phyloP scores from a whole-genome alignment of 2,329 filamentous ascomycete genomes.

The Rhytidhysteron rufulum region DNA sequence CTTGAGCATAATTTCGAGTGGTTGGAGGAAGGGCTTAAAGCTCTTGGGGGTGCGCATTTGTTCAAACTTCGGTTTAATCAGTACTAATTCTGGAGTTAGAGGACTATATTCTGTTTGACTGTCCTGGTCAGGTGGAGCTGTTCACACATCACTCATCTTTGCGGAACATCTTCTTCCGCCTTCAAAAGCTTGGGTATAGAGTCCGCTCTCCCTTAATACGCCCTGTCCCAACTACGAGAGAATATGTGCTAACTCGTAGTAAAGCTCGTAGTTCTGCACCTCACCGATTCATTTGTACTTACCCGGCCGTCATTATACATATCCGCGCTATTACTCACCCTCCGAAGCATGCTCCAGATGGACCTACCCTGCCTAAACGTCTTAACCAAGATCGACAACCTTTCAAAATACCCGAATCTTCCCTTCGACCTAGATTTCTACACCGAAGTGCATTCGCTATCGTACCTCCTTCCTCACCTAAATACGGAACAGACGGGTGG shows the following conservation, averaged over 20 bases:
- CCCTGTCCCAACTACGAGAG: too few species aligned
- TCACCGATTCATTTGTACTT: conserved; percentile 90
- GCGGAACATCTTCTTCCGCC: conserved; percentile 83
- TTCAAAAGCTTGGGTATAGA: conserved; percentile 89
- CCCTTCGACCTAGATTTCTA: conserved; percentile 97
- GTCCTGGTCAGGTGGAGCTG: conserved; percentile 92
- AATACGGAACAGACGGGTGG: conserved; percentile 62
- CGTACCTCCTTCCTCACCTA: conserved; percentile 76
- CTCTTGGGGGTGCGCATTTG: conserved; percentile 57
- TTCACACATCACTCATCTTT: conserved; percentile 94
- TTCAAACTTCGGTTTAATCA: not conserved
- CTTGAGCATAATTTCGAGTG: conserved; percentile 92
- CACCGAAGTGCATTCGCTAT: conserved; percentile 92
- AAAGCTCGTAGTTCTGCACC: conserved; percentile 86
- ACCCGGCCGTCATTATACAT: conserved; percentile 93
- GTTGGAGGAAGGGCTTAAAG: conserved; percentile 76
- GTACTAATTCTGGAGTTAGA: conserved; percentile 44
- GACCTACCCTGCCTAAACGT: conserved; percentile 95
- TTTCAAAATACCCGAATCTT: conserved; percentile 76
- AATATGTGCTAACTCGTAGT: conserved; percentile 19
- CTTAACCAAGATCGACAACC: conserved; percentile 95
- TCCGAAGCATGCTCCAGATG: conserved; percentile 97
- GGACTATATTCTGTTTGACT: conserved; percentile 93
- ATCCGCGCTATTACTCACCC: conserved; percentile 84
- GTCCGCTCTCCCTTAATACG: conserved; percentile 52